These are phyloP conservation scores for Murraya paniculata DNA, from an alignment of 345 rosid genomes.

Conservation along the genomic window DNA sequence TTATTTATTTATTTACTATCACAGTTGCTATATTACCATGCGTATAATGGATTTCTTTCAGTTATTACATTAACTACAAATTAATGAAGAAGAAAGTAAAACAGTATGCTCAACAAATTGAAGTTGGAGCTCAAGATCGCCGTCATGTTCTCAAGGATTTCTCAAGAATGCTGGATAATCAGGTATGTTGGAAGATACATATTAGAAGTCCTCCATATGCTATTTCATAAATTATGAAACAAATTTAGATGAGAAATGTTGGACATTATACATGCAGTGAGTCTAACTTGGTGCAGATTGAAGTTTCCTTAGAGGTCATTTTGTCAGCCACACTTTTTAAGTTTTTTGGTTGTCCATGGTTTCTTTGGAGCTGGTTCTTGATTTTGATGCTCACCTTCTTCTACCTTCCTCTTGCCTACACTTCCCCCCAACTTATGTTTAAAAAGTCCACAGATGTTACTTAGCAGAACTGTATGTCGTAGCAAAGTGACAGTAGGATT, in stretches of 20 bases:
- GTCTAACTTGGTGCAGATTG: neutral
- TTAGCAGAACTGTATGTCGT: neutral
- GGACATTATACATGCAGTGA: neutral
- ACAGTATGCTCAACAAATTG: conserved; percentile 80
- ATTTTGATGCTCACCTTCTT: neutral
- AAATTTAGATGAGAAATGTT: neutral
- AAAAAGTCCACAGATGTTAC: neutral
- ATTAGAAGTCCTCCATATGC: neutral
- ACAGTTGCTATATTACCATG: neutral
- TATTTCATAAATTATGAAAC: neutral
- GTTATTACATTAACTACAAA: conserved; percentile 92
- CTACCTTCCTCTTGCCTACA: neutral
- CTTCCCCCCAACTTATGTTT: neutral
- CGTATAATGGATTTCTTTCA: conserved; percentile 27
- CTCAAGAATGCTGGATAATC: conserved; percentile 94
- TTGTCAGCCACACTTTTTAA: neutral
- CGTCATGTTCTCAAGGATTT: conserved; percentile 95
- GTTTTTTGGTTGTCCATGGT: neutral
- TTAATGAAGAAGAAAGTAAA: conserved; percentile 92
- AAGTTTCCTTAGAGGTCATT: neutral
- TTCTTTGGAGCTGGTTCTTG: conserved; percentile 5
- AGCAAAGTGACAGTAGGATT: neutral
- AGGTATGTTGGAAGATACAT: conserved; percentile 39
- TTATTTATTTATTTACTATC: neutral
- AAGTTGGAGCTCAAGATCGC: conserved; percentile 70